Conservation (phyloP, 305 asterid genomes). For the Coffea humblotiana region DNA sequence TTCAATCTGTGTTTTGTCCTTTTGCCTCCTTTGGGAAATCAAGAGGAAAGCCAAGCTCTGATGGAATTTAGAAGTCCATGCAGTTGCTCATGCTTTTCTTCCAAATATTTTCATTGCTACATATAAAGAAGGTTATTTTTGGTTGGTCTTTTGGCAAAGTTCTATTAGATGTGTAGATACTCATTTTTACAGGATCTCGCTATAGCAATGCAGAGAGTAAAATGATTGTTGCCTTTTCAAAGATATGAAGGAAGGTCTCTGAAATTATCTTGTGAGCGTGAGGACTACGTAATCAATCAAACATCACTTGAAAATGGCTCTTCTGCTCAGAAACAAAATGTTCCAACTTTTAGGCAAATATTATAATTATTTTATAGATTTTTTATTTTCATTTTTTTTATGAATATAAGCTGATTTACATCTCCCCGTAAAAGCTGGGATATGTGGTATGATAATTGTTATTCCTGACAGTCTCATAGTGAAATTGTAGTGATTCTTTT, state of each 20-base stretch:
- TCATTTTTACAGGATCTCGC: not conserved
- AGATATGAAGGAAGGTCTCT: not conserved
- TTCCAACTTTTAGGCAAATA: no score
- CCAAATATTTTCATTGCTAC: not conserved
- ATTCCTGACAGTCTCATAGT: no score
- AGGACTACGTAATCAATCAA: not conserved
- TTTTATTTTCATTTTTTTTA: not conserved
- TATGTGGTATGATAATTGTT: no score
- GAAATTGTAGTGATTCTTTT: no score
- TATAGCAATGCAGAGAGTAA: not conserved
- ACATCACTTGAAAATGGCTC: not conserved
- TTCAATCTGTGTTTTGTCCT: no score
- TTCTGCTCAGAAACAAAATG: not conserved
- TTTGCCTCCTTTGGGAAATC: no score
- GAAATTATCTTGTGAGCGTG: not conserved
- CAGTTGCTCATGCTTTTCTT: not conserved
- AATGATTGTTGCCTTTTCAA: not conserved
- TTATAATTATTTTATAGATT: not conserved
- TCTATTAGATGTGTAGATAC: not conserved
- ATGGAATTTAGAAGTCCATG: not conserved
- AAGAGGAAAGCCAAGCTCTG: not conserved
- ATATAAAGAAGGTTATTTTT: not conserved
- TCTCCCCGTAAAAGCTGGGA: not conserved
- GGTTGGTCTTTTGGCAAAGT: not conserved
- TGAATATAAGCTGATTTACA: not conserved